Base-by-base conservation (phyloP, 768 basidiomycete species). In the Tubosaeta sp. region DNA sequence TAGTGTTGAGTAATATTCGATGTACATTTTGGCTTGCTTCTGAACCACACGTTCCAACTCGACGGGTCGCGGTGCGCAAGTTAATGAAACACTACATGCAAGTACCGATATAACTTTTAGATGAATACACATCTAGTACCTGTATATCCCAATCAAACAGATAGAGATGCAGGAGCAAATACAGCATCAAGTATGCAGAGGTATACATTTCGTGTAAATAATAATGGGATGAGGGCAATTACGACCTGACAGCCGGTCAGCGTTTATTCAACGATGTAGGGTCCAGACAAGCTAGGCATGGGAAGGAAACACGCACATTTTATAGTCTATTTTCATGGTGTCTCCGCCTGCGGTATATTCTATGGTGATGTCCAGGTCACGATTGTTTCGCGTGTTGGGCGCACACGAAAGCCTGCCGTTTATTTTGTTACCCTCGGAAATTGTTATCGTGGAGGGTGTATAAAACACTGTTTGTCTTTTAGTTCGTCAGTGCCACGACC, bases 391-490 rank as follows among this genome's bases (percentile, higher is more conserved):
- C 41, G 79, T 76, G 70, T 99, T 99, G 19, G 96, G 96, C 4
- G 86, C 81, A 65, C 94, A 95, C 16, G 78, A 67, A 36, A 99
- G 68, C 35, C 55, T 70, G 39, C 96, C 96, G 18, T 68, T 70
- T 67, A 99, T 83, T 44, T 73, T 70, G 66, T 97, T 84, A 48
- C 84, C 87, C 58, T 83, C 73, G 44, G 73, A 76, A 30, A 93
- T 72, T 7, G 83, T 84, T 49, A 90, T 64, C 24, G 90, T 88
- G 16, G 80, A 74, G 30, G 86, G 87, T 32, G 94, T 96, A 72
- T 99, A 99, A 76, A 99, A 98, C 19, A 99, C 96, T 50, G 94
- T 97, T 81, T 97, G 91, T 69, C 89, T 89, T 58, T 14, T 40
- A 48, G 13, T 7, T n/a, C 30, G 22, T 60, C 27, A 56, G 49